Evolutionary conservation across 805 yeast genomes (phyloP).

Genomic region (Ogataea neopini): DNA sequence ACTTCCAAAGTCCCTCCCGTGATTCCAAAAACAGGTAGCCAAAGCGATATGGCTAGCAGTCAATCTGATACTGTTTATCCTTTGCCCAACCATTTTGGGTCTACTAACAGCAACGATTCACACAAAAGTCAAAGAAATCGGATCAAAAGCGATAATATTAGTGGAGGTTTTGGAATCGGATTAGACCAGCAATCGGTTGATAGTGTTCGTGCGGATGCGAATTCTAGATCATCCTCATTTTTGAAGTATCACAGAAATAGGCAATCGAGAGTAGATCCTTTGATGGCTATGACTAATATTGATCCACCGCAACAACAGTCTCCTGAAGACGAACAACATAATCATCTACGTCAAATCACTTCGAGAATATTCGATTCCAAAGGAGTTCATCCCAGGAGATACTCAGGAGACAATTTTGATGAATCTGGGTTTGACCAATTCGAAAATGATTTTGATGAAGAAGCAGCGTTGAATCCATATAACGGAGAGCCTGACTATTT

Average conservation of each 20-base stretch:
- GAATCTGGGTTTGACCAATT: constrained; percentile 49
- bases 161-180: background rate
- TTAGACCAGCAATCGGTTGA: constrained; percentile 9
- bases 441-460: constrained; percentile 49
- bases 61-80: constrained; percentile 23
- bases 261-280: constrained; percentile 9
- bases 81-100: constrained; percentile 16
- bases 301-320: background rate
- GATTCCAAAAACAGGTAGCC: constrained; percentile 15
- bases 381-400: constrained; percentile 70
- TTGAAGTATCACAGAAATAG: constrained; percentile 5
- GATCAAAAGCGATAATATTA: background rate
- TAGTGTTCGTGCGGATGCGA: constrained; percentile 7
- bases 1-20: constrained; percentile 9
- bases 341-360: constrained; percentile 52
- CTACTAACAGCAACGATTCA: constrained; percentile 17
- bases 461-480: constrained; percentile 21
- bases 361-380: constrained; percentile 72
- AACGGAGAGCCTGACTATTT: constrained; percentile 23
- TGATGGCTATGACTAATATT: constrained; percentile 4
- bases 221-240: constrained; percentile 16
- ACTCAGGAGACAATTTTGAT: constrained; percentile 51
- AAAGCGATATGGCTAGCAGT: constrained; percentile 22
- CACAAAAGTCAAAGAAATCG: constrained; percentile 5
- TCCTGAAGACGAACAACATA: constrained; percentile 15